Base-by-base conservation (phyloP, 2,329 filamentous ascomycete genomes). In the Stenocarpella maydis region DNA sequence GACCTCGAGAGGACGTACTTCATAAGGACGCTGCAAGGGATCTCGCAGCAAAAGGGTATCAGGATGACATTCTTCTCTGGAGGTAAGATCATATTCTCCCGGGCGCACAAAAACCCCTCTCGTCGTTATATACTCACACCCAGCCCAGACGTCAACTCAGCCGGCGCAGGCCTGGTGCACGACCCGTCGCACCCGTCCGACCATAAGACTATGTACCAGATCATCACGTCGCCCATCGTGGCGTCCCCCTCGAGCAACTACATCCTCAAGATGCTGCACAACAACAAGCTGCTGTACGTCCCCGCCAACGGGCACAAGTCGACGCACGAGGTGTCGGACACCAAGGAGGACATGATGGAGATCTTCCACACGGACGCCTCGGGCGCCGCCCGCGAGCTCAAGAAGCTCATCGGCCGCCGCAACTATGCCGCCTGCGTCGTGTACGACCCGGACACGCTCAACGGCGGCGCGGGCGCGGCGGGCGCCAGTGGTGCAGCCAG, bases 311-410 rank as follows among this genome's bases (percentile, higher is more conserved):
- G 95, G 1, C 90, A 94, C 68, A 88, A 88, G 73, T 90, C 92
- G 1, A 91, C 86, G 1, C 89, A 94, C 52, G 87, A 91, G 73
- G 87, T 92, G 1, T 92, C 91, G 1, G 96, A 99, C 79, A 99
- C 96, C 55, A 98, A 99, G 81, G 96, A 99, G 80, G 96, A 99
- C 81, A 99, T 99, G 96, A 97, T 99, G 92, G 96, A 99, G 83
- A 97, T 99, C 74, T 99, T 99, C 87, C 94, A 96, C 76, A 93
- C 91, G 9, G 96, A 99, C 75, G 94, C 96, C 19, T 93, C 91
- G 66, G 95, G 96, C n/a, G 85, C 89, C 43, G 85, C 90, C 0
- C 87, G 95, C 55, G 95, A 98, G 79, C 86, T 95, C 77, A 95
- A 95, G 82, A 92, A 95, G 77, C 87, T 99, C 64, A 99, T 99